phyloP scores from a whole-genome alignment of 176 grass and related monocot genomes.

The Echinochloa phyllopogon region DNA sequence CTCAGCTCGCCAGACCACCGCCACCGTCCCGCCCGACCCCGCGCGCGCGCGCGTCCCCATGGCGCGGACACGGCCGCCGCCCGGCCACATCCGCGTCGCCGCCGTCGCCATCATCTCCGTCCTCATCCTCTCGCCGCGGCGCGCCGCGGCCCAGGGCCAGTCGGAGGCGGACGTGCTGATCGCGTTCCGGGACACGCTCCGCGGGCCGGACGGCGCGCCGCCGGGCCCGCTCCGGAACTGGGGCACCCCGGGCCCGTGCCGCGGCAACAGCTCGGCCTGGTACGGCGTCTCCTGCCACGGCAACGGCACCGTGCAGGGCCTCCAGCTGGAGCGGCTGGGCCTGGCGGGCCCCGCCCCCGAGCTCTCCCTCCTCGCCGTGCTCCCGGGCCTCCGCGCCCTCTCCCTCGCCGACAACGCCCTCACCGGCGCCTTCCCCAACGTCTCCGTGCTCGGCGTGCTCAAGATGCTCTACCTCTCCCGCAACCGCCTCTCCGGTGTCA shows the following conservation, averaged over 20 bases:
- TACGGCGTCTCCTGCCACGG: conserved; percentile 79
- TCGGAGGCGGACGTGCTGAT: conserved; percentile 61
- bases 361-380: conserved; percentile 31
- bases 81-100: background rate
- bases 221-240: conserved; percentile 56
- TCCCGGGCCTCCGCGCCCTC: conserved; percentile 64
- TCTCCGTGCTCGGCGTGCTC: conserved; percentile 59
- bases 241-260: conserved; percentile 54
- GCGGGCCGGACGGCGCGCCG: conserved; percentile 40
- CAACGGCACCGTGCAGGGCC: conserved; percentile 68
- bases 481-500: conserved; percentile 71
- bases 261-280: conserved; percentile 56
- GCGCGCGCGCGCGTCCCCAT: conserved; percentile 34
- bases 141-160: background rate
- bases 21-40: background rate
- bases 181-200: conserved; percentile 65
- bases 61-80: conserved; percentile 48
- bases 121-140: background rate
- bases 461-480: conserved; percentile 75
- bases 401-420: conserved; percentile 79
- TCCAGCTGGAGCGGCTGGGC: conserved; percentile 75
- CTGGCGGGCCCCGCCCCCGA: conserved; percentile 58
- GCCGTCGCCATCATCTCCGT: background rate
- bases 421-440: conserved; percentile 71
- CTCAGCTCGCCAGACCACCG: background rate